Percentiles rank a stretch among this genome's conserved stretches.
These are phyloP conservation scores for Abrus pulchellus DNA, from an alignment of 306 rosid genomes.

Conservation along the genomic window DNA sequence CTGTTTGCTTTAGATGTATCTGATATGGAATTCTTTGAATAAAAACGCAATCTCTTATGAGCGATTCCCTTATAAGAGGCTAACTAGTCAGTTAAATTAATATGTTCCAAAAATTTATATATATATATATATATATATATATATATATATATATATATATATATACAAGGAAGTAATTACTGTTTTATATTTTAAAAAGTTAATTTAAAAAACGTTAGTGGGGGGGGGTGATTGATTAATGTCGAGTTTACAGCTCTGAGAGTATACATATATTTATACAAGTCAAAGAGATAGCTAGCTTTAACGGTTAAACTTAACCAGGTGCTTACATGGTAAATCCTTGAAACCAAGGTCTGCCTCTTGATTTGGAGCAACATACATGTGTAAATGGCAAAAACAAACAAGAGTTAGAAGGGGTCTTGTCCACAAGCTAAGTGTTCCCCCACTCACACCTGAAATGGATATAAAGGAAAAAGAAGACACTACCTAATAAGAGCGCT, in stretches of 20 bases:
- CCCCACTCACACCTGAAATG: slow-evolving; percentile 57
- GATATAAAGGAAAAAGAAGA: slow-evolving; percentile 51
- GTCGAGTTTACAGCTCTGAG: neutral
- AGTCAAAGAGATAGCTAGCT: neutral
- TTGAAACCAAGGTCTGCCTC: slow-evolving; percentile 12
- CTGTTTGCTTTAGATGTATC: slow-evolving; percentile 9
- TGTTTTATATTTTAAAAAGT: neutral
- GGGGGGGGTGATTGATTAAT: neutral
- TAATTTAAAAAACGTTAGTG: neutral
- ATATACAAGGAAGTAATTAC: neutral
- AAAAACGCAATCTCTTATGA: neutral
- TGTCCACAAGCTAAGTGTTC: slow-evolving; percentile 43
- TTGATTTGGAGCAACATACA: slow-evolving; percentile 39
- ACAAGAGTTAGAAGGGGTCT: slow-evolving; percentile 4
- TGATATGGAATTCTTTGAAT: neutral
- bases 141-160: neutral
- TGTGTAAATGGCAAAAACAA: slow-evolving; percentile 16
- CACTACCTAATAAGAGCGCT: slow-evolving; percentile 48
- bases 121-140: neutral
- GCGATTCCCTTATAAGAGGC: neutral
- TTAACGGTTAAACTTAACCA: neutral
- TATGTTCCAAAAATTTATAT: neutral
- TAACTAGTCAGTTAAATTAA: neutral
- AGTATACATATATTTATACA: neutral
- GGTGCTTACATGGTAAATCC: neutral